Percentiles rank a stretch among this genome's conserved stretches.
phyloP scores from a whole-genome alignment of 495 filamentous ascomycete species.

The Penicillium mononematosum region DNA sequence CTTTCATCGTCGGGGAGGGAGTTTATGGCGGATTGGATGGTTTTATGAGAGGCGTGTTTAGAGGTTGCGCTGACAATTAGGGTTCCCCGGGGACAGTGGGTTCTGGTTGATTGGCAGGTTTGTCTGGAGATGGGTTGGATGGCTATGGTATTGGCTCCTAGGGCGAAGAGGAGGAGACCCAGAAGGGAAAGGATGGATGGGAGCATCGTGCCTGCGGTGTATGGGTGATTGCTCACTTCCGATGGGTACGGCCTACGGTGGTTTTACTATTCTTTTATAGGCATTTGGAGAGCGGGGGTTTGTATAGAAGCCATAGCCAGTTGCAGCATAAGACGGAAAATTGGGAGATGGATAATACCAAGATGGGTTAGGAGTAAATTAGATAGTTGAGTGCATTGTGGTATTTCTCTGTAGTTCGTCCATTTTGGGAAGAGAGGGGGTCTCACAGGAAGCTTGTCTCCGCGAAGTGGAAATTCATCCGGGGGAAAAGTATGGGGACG shows the following conservation, averaged over 20 bases:
- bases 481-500: constrained; percentile 12
- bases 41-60: constrained; percentile 41
- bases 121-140: constrained; percentile 8
- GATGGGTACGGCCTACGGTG: background rate
- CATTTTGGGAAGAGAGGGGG: constrained; percentile 9
- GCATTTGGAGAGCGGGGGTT: background rate
- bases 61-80: constrained; percentile 45
- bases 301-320: background rate
- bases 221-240: background rate
- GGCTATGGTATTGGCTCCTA: constrained; percentile 3
- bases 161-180: constrained; percentile 9
- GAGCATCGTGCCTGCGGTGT: constrained; percentile 10
- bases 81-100: constrained; percentile 50
- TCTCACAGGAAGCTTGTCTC: constrained; percentile 22
- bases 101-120: constrained; percentile 21
- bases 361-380: constrained; percentile 1
- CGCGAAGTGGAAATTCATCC: constrained; percentile 22
- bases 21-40: constrained; percentile 52
- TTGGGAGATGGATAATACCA: background rate
- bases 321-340: constrained; percentile 5
- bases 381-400: background rate
- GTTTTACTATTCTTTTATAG: background rate
- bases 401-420: constrained; percentile 10
- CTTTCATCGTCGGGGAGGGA: constrained; percentile 53
- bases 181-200: constrained; percentile 13